These are phyloP conservation scores for Erysimum cheiranthoides DNA, from an alignment of 345 rosid species.

Conservation along the genomic window DNA sequence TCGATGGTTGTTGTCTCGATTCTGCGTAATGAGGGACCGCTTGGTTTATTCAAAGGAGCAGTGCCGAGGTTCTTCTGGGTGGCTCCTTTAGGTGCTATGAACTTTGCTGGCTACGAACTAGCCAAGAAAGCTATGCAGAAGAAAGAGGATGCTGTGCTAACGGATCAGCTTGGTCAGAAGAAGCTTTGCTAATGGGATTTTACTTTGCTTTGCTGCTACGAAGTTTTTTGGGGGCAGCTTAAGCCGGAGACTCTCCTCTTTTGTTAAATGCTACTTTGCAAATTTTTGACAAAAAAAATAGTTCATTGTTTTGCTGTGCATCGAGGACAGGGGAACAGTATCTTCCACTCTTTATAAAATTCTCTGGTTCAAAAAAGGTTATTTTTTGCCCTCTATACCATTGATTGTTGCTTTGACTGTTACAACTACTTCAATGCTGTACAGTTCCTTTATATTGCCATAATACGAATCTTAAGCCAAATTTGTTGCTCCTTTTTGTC, in stretches of 20 bases:
- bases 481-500: background rate
- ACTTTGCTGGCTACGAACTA: slow-evolving; percentile 97
- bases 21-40: slow-evolving; percentile 89
- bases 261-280: slow-evolving; percentile 43
- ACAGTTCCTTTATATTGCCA: background rate
- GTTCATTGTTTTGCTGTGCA: slow-evolving; percentile 31
- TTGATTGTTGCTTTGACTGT: background rate
- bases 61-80: slow-evolving; percentile 97
- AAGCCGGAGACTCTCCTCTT: slow-evolving; percentile 36
- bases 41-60: slow-evolving; percentile 94
- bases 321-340: slow-evolving; percentile 7
- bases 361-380: background rate
- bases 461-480: background rate
- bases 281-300: slow-evolving; percentile 35
- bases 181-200: slow-evolving; percentile 39
- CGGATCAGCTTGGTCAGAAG: slow-evolving; percentile 38
- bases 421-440: background rate
- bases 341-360: slow-evolving; percentile 5
- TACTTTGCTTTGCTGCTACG: slow-evolving; percentile 41
- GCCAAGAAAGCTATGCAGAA: slow-evolving; percentile 85
- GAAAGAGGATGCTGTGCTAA: slow-evolving; percentile 52
- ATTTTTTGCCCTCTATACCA: background rate
- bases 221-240: slow-evolving; percentile 41
- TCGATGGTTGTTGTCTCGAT: slow-evolving; percentile 72
- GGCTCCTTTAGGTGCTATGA: slow-evolving; percentile 99